Percentiles rank a stretch among this genome's conserved stretches.
Evolutionary conservation across 805 yeast species (phyloP).

Genomic region (Cyberlindnera suaveolens): DNA sequence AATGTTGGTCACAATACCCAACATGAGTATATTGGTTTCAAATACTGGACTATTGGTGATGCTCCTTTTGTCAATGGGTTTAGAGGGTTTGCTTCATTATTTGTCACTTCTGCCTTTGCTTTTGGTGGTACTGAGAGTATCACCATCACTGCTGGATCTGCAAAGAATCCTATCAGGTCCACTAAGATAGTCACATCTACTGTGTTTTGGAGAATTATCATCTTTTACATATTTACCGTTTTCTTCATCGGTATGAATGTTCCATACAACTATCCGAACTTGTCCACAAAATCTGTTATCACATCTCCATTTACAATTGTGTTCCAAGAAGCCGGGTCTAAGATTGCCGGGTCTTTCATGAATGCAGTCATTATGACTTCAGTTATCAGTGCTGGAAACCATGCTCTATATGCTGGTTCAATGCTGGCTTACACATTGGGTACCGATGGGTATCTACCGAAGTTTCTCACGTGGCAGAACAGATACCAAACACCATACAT

Average conservation of each 20-base stretch:
- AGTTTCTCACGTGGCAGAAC: conserved; percentile 35
- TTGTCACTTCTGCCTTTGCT: conserved; percentile 51
- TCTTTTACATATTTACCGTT: conserved; percentile 42
- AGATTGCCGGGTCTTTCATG: conserved; percentile 52
- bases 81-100: conserved; percentile 44
- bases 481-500: conserved; percentile 42
- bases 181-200: conserved; percentile 49
- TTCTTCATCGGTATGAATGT: conserved; percentile 46
- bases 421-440: conserved; percentile 49
- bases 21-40: conserved; percentile 44
- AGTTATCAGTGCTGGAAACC: conserved; percentile 41
- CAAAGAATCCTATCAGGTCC: conserved; percentile 44
- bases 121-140: conserved; percentile 55
- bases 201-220: conserved; percentile 48
- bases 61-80: conserved; percentile 44
- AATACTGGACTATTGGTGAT: conserved; percentile 48
- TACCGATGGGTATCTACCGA: conserved; percentile 45
- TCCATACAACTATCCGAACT: conserved; percentile 40
- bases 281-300: conserved; percentile 50
- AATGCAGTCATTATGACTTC: conserved; percentile 57
- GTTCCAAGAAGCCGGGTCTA: conserved; percentile 56
- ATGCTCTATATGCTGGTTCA: conserved; percentile 49
- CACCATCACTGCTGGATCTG: conserved; percentile 53
- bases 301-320: conserved; percentile 65
- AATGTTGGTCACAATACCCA: conserved; percentile 37